Evolutionary conservation across 2,329 filamentous ascomycete species (phyloP), one percentile per base, ranked within the genome.

Genomic region (Penicillium sp.): DNA sequence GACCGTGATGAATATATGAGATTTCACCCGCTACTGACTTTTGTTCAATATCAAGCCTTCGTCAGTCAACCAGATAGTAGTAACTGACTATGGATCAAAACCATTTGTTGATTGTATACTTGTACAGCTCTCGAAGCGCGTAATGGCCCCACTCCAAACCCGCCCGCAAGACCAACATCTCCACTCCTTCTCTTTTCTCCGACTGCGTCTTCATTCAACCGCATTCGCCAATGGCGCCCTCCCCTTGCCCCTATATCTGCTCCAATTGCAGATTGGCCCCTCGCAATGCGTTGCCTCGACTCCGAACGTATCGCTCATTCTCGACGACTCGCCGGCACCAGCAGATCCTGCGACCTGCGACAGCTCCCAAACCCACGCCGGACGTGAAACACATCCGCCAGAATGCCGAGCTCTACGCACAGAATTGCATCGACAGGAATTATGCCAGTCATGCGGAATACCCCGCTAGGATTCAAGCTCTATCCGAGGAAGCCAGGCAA

Each of bases 381-480:
- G 90, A 97, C 79, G 84, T 96, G 73, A 94, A 92, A 76, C 89
- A 95, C 79, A 97, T 99, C 75, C 93, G 93, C 60, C 85, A 92
- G 72, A 91, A 96, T 77, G 87, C 90, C 16, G 86, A 89, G 14
- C 83, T 96, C 16, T 91, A 97, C 81, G 85, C 90, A 68, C 83
- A 89, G 67, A 98, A 96, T 73, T 96, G 92, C 78, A 75, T 89
- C 61, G 89, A 93, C 67, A 88, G 95, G 68, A 97, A 97, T 76
- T 97, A 97, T 79, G 82, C 75, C 14, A 75, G 78, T 0, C 82
- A 84, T 57, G 77, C 81, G 13, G 76, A 80, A 14, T 80, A 84
- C 53, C 82, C 86, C 2, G 82, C 79, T 71, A 77, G 78, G 42
- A 87, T 89, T 48, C 65, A 76, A 76, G 71, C 71, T n/a, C 68